Base-by-base conservation (phyloP, 2,329 filamentous ascomycete species). In the Fusarium brevicatenulatum region DNA sequence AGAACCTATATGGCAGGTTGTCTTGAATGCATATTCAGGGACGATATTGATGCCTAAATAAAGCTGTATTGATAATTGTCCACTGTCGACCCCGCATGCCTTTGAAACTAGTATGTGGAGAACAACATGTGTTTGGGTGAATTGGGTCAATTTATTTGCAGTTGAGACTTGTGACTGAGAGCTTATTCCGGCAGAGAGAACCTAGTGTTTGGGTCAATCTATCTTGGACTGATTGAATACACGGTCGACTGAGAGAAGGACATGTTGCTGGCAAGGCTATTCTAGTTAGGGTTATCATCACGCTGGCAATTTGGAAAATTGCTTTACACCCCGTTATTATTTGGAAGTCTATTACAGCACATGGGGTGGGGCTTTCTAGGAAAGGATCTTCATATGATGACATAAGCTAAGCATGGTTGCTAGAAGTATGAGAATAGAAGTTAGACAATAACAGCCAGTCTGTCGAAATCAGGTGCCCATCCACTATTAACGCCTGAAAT, bases 401-500 rank as follows among this genome's bases (percentile, higher is more conserved):
- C 28, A 36, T 7, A 25, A 7, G 32, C 16, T 52, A 3, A 7
- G 18, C 6, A 43, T 43, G 9, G 6, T 18, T 18, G 4, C 40
- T 10, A 2, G 9, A 18, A 23, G 1, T 25, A 0, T 19, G 23
- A 44, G 10, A 3, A 44, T 44, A 25, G 23, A 19, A 19, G 5
- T 18, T 54, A 54, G 21, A 18, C n/a, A 28, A 44, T 1, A 34
- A 56, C 54, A 10, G 30, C 54, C 8, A 56, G 40, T 34, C 54
- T 46, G 54, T 57, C 54, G 8, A 57, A 57, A 28, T 57, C 54
- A 36, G 54, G 54, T 57, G 54, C 28, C 54, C 54, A 57, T 9
- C 54, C 40, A 46, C 19, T 3, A 28, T 46, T 46, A 0, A 57
- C 40, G 7, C 54, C 54, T 2, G 54, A 46, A 34, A 57, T 57